Evolutionary conservation across 371 early-diverging fungal genomes (phyloP).

Genomic region (Fennellomyces sp.): DNA sequence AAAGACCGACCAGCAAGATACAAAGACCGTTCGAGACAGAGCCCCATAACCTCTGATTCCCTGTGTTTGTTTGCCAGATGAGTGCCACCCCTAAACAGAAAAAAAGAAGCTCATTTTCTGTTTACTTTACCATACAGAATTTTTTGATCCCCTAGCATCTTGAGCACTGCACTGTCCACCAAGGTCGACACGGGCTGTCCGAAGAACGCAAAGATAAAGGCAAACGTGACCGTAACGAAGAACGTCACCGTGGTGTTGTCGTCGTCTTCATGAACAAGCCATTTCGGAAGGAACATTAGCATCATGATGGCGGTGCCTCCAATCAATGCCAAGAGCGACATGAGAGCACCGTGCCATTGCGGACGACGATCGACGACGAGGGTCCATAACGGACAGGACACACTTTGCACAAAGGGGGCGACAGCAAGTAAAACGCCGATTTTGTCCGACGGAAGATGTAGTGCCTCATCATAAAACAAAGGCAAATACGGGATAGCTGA

Average conservation of each 20-base stretch:
- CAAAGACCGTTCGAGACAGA: slow-evolving; percentile 41
- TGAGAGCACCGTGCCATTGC: slow-evolving; percentile 33
- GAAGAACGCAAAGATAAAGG: slow-evolving; percentile 44
- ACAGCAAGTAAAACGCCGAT: slow-evolving; percentile 45
- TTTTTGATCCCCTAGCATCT: slow-evolving; percentile 42
- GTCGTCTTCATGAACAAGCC: slow-evolving; percentile 8
- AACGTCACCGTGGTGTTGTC: slow-evolving; percentile 6
- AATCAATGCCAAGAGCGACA: slow-evolving; percentile 32
- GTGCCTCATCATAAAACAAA: slow-evolving; percentile 34
- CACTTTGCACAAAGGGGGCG: slow-evolving; percentile 40
- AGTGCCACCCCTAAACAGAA: not conserved
- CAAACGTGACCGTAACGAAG: slow-evolving; percentile 20
- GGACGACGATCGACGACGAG: slow-evolving; percentile 39
- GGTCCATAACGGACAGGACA: slow-evolving; percentile 48
- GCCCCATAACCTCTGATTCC: slow-evolving; percentile 50
- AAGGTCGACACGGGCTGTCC: slow-evolving; percentile 37
- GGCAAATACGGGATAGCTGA: slow-evolving; percentile 44
- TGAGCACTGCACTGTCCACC: slow-evolving; percentile 46
- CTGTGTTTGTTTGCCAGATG: slow-evolving; percentile 7
- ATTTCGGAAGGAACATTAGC: slow-evolving; percentile 30
- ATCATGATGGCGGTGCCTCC: slow-evolving; percentile 34
- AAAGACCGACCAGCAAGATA: slow-evolving; percentile 36
- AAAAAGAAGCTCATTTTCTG: not conserved
- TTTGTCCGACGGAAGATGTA: slow-evolving; percentile 36
- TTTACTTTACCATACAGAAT: slow-evolving; percentile 40